Evolutionary conservation across 805 yeast genomes (phyloP).

Genomic region (Saturnispora saitoi): DNA sequence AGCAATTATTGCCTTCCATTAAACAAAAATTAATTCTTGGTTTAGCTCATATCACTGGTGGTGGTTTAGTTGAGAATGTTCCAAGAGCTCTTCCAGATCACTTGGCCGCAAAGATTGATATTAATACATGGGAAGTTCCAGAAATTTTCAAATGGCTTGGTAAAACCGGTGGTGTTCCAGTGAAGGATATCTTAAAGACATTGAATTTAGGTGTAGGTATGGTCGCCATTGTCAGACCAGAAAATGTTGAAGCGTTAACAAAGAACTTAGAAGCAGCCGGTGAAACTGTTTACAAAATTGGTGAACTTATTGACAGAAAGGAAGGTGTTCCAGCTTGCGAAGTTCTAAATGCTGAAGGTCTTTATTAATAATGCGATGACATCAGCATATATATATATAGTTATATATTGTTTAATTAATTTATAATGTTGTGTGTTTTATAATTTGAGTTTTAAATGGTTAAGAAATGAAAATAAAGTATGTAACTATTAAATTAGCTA

Average conservation of each 20-base stretch:
- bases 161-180: conserved; percentile 82
- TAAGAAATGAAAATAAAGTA: not conserved
- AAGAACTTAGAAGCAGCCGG: conserved; percentile 51
- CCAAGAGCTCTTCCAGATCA: conserved; percentile 87
- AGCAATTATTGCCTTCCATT: conserved; percentile 72
- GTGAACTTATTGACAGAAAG: conserved; percentile 41
- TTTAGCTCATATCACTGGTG: conserved; percentile 96
- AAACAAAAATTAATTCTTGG: conserved; percentile 66
- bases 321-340: conserved; percentile 53
- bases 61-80: conserved; percentile 92
- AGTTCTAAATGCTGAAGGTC: conserved; percentile 39
- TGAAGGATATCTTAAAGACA: conserved; percentile 76
- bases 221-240: conserved; percentile 75
- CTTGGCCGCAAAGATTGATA: conserved; percentile 75
- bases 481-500: too few species aligned
- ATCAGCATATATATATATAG: not conserved
- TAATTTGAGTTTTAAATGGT: not conserved
- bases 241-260: conserved; percentile 51
- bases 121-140: conserved; percentile 74
- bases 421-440: not conserved
- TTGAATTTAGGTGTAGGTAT: conserved; percentile 95
- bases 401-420: not conserved
- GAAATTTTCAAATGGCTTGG: conserved; percentile 93
- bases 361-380: conserved; percentile 26
- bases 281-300: conserved; percentile 68